phyloP scores from a whole-genome alignment of 23 red algal species.

The Cyanidiococcus yangmingshanensis region DNA sequence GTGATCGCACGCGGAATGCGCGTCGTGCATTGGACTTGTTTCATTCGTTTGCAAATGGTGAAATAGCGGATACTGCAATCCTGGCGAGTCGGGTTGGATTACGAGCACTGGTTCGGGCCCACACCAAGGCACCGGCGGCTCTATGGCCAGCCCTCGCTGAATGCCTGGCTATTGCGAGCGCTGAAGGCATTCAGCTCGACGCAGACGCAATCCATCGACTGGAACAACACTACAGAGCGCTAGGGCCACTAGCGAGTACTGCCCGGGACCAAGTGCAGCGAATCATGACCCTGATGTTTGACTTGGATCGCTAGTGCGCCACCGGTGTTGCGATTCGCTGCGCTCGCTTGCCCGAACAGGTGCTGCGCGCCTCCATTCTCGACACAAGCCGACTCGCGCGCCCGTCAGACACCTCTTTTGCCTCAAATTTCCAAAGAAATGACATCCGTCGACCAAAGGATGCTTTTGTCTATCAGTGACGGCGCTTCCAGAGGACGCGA shows the following conservation, averaged over 20 bases:
- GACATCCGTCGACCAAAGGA: no score
- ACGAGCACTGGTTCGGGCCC: not conserved
- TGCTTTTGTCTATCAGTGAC: no score
- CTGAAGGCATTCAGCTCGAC: not conserved
- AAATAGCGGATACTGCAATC: not conserved
- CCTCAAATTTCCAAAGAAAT: no score
- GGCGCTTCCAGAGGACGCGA: no score
- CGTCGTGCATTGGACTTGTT: not conserved
- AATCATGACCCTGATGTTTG: not conserved
- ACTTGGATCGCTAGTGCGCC: not conserved
- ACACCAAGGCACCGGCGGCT: not conserved
- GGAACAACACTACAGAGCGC: not conserved
- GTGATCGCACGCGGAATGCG: not conserved
- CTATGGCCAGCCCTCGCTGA: slow-evolving; percentile 12
- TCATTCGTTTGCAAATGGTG: not conserved
- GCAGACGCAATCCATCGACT: not conserved
- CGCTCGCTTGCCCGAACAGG: no score
- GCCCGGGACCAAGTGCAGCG: slow-evolving; percentile 7
- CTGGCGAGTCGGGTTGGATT: not conserved
- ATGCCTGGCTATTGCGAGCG: slow-evolving; percentile 4
- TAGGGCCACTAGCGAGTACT: not conserved
- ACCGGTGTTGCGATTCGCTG: no score
- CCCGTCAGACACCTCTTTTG: no score
- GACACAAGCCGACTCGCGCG: no score
- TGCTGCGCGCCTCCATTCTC: no score